Base-by-base conservation (phyloP, 345 rosid species). In the Luvunga scandens region DNA sequence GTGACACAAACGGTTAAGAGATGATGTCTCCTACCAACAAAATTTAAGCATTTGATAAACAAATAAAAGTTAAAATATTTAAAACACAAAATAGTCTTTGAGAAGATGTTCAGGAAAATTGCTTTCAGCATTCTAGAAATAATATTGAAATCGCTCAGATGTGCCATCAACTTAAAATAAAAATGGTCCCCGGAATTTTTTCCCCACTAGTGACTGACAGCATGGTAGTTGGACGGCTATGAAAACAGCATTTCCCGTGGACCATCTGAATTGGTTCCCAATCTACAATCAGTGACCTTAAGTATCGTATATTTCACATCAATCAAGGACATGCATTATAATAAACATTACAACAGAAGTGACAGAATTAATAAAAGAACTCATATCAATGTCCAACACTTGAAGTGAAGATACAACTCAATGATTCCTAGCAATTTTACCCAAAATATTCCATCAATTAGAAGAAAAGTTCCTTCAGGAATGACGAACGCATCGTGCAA, bases 241-340 rank as follows among this genome's bases (percentile, higher is more conserved):
- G 67, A 71, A 56, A 74, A 75, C 57, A 66, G 62, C 64, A 78
- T 65, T 53, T 33, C 34, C n/a, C 0, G 21, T 69, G 81, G 74
- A 71, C 77, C 80, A 82, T 66, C 48, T 66, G 9, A 57, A 42
- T 21, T 50, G 59, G 28, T 22, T 69, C 36, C 21, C 66, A 55
- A 30, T 56, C 48, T 16, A 53, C 66, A 59, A 50, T 57, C 25
- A 31, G 13, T 14, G 45, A 4, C 19, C 42, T 50, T 55, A 34
- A 63, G 22, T 61, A 50, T 28, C 8, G 66, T 66, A 28, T 55
- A 66, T 56, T 70, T 18, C 73, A 69, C 60, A 50, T 62, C 27
- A 67, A 68, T 50, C 27, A 67, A 60, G n/a, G 31, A 28, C 33
- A 76, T 18, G 12, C 64, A 59, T 10, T 28, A 31, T 2, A n/a